Evolutionary conservation across 768 basidiomycete genomes (phyloP), one percentile per base, ranked within the genome.

Genomic region (Dacryopinax spathularia): DNA sequence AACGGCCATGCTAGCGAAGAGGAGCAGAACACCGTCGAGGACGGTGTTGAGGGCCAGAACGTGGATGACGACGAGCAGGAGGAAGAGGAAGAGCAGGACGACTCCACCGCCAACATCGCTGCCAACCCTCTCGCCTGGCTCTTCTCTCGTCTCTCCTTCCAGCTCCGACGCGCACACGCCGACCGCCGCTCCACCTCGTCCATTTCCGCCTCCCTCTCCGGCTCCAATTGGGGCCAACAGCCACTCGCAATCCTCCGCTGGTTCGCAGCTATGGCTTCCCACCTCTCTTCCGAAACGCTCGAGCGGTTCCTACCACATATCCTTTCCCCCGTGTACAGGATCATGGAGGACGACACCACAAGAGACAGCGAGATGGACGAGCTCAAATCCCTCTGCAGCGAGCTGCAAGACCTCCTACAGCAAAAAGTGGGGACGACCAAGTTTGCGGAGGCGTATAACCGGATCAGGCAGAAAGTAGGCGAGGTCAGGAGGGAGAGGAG

Each of bases 61-160:
- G 70, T n/a, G n/a, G n/a, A 72, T 7, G 70, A 70, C 29, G 72
- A 69, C 29, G 72, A 68, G 20, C 73, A 75, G 4, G 72, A 73
- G 63, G 18, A 68, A 63, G 68, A 60, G 16, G 68, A 62, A 27
- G 72, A 68, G 20, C 71, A 71, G 4, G 66, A 62, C 43, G 66
- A 65, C 27, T 66, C 67, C 34, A 65, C 63, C 59, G 60, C 61
- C 37, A 66, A 69, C 62, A 62, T 66, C 35, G 62, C 65, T 35
- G 63, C 68, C 18, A 79, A 86, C 68, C 86, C 86, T 0, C 76
- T 97, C 1, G 82, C 89, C 0, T 98, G 95, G 93, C 74, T 99
- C 34, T 97, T 98, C 78, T 93, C 92, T 25, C 89, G 89, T 70
- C 77, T 98, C 20, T 97, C 95, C 0, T 94, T 89, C 73, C 88